Percentiles rank a stretch among this genome's conserved stretches.
phyloP scores from a whole-genome alignment of 1,284 basidiomycete genomes.

The Omphalotus olearius region DNA sequence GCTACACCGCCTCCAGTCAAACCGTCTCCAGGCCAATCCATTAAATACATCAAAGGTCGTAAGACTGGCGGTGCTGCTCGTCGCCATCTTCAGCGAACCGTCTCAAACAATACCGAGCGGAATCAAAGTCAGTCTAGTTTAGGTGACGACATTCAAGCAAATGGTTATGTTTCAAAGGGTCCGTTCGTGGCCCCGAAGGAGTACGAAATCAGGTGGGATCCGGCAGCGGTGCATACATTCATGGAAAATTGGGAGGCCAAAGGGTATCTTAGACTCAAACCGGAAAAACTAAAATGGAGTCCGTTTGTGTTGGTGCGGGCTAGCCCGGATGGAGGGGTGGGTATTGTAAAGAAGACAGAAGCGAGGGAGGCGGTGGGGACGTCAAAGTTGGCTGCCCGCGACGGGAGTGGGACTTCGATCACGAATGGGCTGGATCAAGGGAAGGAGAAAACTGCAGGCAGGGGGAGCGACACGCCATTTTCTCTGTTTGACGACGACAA shows the following conservation, averaged over 20 bases:
- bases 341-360: conserved; percentile 35
- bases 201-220: conserved; percentile 80
- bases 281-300: conserved; percentile 92
- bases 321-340: neutral
- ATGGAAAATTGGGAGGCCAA: conserved; percentile 75
- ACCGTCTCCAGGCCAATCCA: conserved; percentile 71
- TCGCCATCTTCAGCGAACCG: conserved; percentile 55
- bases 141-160: conserved; percentile 32
- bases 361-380: conserved; percentile 26
- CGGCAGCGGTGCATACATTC: conserved; percentile 62
- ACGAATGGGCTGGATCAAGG: conserved; percentile 19
- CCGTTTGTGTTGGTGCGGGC: conserved; percentile 68
- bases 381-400: conserved; percentile 15
- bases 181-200: conserved; percentile 67
- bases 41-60: conserved; percentile 67
- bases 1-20: conserved; percentile 44
- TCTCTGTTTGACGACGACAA: conserved; percentile 16
- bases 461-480: conserved; percentile 6
- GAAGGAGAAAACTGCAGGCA: conserved; percentile 5
- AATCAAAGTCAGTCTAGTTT: neutral
- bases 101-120: conserved; percentile 28
- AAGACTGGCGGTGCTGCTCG: conserved; percentile 56
- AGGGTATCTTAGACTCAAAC: conserved; percentile 75
- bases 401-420: conserved; percentile 17
- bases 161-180: conserved; percentile 31